These are phyloP conservation scores for Coniochaeta sp. DNA, from an alignment of 2,329 filamentous ascomycete species.

Conservation along the genomic window DNA sequence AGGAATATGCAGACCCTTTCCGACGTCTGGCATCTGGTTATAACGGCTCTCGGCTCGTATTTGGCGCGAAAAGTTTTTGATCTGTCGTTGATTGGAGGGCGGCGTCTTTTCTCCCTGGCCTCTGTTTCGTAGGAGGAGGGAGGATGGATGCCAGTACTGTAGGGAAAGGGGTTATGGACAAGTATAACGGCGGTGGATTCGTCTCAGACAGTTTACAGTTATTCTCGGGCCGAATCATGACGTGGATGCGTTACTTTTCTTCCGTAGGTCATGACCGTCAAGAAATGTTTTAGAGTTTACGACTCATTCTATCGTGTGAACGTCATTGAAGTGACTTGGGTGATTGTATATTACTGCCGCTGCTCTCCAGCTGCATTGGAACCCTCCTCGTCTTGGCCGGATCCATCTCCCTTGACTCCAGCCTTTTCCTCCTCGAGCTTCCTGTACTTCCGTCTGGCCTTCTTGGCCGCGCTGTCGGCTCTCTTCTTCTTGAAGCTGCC, in stretches of 20 bases:
- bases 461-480: constrained; percentile 72
- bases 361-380: not conserved
- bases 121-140: constrained; percentile 40
- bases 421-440: constrained; percentile 44
- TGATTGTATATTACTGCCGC: not conserved
- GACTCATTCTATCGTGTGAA: not conserved
- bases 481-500: constrained; percentile 56
- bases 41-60: constrained; percentile 47
- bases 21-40: constrained; percentile 38
- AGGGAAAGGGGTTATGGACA: constrained; percentile 25
- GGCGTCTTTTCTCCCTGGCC: constrained; percentile 36
- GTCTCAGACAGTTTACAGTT: constrained; percentile 2
- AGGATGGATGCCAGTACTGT: constrained; percentile 36
- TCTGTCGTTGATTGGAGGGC: constrained; percentile 44
- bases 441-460: constrained; percentile 72
- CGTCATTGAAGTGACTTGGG: not conserved
- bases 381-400: not conserved
- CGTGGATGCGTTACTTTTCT: not conserved
- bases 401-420: not conserved
- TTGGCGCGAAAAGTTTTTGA: constrained; percentile 49
- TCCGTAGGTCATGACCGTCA: not conserved
- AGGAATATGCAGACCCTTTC: constrained; percentile 31
- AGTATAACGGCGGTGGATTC: not conserved
- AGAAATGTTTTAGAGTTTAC: constrained; percentile 1
- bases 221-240: constrained; percentile 1